Evolutionary conservation across 2,329 filamentous ascomycete genomes (phyloP), one percentile per base, ranked within the genome.

Genomic region (Colletotrichum chrysophilum): DNA sequence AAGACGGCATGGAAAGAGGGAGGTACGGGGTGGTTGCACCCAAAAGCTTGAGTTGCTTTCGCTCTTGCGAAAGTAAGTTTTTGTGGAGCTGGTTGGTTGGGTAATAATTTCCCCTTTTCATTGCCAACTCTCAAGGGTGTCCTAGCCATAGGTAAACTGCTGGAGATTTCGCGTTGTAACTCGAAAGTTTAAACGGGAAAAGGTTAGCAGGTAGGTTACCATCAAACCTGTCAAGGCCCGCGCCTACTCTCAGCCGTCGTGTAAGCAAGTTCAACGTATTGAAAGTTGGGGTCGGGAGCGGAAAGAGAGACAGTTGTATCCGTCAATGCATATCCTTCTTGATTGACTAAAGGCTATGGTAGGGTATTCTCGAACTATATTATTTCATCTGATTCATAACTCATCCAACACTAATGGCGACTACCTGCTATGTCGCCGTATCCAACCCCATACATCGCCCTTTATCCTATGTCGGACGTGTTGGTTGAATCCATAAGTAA

Each of bases 401-500:
- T 73, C 70, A 32, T 73, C 58, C 64, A 58, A 18, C 58, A 56
- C 58, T 28, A 16, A 12, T 14, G 43, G 48, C 64, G 6, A 8
- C 32, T 36, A 28, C 12, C 21, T 24, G 13, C 38, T 38, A 64
- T 60, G 66, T 26, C 74, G 64, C 24, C 65, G 70, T 30, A 69
- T 13, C 74, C 74, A 76, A 3, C n/a, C 30, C 9, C 73, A 74
- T 6, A 76, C 21, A 32, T 76, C 74, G 18, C 74, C 74, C 32
- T 69, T 76, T 38, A 76, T 65, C 64, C 58, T 76, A 21, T 76
- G 74, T 24, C 78, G 69, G 26, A 81, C 64, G 24, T 82, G 77
- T 78, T 85, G 82, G 66, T 84, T 86, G 75, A 84, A 84, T 14
- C 84, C 83, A 70, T 85, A 86, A 2, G 84, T 84, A 26, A 85